Evolutionary conservation across 805 yeast genomes (phyloP).

Genomic region (Sugiyamaella floridensis): DNA sequence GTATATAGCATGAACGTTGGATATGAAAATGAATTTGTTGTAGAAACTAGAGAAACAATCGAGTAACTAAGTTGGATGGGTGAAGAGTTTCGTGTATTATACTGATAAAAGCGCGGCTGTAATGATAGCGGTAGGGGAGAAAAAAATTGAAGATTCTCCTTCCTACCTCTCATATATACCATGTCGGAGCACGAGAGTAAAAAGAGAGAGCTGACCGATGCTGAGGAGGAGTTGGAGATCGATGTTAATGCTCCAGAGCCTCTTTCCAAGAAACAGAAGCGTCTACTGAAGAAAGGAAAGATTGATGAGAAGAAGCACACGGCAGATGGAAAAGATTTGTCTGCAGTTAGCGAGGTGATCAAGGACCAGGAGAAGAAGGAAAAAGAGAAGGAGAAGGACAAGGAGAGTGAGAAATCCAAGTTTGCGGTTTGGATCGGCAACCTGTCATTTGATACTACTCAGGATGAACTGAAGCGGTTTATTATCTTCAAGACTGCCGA

Average conservation of each 20-base stretch:
- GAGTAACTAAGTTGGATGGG: too few relatives aligned
- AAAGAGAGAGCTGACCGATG: constrained; percentile 2
- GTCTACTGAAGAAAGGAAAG: constrained; percentile 65
- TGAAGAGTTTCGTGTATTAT: too few relatives aligned
- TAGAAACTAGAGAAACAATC: too few relatives aligned
- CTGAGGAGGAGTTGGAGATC: constrained; percentile 33
- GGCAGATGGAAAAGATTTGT: constrained; percentile 32
- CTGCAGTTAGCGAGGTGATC: constrained; percentile 23
- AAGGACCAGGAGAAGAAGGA: constrained; percentile 33
- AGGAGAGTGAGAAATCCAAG: constrained; percentile 37
- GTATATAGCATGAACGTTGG: neutral
- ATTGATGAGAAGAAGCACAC: constrained; percentile 34
- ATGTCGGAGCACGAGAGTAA: neutral
- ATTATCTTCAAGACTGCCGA: constrained; percentile 43
- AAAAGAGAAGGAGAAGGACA: constrained; percentile 32
- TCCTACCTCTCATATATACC: neutral
- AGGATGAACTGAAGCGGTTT: constrained; percentile 63
- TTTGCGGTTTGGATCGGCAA: constrained; percentile 95
- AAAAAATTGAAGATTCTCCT: neutral
- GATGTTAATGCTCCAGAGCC: constrained; percentile 59
- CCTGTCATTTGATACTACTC: constrained; percentile 73
- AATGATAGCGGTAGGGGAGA: neutral
- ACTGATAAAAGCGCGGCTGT: neutral
- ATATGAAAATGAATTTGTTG: neutral
- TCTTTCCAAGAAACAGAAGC: constrained; percentile 82